Evolutionary conservation across 805 yeast genomes (phyloP), one percentile per base, ranked within the genome.

Genomic region (Candida qinlingensis): DNA sequence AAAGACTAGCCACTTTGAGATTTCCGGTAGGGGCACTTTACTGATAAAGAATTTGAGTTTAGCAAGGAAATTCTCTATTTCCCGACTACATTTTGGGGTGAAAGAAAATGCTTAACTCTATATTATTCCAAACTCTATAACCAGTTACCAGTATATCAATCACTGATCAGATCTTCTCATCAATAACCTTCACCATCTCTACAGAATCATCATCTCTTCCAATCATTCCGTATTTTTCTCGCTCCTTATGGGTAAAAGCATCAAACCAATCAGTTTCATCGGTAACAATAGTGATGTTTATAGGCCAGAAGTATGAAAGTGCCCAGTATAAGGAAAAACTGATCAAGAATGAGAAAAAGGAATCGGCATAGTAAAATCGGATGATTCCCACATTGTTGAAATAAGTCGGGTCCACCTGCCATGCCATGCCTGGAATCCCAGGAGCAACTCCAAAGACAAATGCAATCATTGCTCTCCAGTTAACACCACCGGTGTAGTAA

Each of bases 341-440:
- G 33, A 70, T 64, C 25, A 60, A 49, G 48, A 73, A 74, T 4
- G 72, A 71, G 51, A 71, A 73, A 51, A 75, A 63, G 13, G 71
- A 64, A 48, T 72, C 74, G 45, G 75, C 77, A 45, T 70, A 63
- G 57, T 67, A 76, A 56, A 67, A 73, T 48, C 72, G 68, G 7
- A 63, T 60, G 12, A 70, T 64, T n/a, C 80, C 80, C 4, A 42
- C 53, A 42, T 57, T 50, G 31, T 61, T 54, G 49, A 66, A 62
- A 30, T 55, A 58, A 26, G 50, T 42, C n/a, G 63, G 51, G 44
- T 60, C 68, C 41, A 62, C 64, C 56, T 54, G 66, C 71, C 57
- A 68, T 54, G 64, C 69, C 54, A 60, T 66, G 35, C 82, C 82
- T 4, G 82, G 82, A 28, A 77, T 48, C 25, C 77, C 77, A 13